These are phyloP conservation scores for Cryptococcus sp. DNA, from an alignment of 1,284 basidiomycete species.

Conservation along the genomic window DNA sequence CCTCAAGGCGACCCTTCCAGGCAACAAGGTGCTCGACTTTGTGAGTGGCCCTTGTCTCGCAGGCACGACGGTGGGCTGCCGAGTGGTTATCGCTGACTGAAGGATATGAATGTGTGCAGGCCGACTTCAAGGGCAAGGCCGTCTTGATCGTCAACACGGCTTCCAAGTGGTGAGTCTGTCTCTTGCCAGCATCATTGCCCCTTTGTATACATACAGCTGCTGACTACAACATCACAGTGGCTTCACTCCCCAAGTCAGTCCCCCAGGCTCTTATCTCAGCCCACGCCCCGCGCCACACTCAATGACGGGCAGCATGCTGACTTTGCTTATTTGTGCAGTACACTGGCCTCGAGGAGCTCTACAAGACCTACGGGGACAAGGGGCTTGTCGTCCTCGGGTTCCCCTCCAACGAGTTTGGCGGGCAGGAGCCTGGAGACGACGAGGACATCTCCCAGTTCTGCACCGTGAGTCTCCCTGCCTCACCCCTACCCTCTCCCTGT, in stretches of 20 bases:
- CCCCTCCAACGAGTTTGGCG: slow-evolving; percentile 55
- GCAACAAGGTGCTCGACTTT: slow-evolving; percentile 42
- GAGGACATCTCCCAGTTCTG: slow-evolving; percentile 57
- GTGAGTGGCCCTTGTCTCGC: slow-evolving; percentile 20
- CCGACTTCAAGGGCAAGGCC: slow-evolving; percentile 53
- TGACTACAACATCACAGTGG: slow-evolving; percentile 21
- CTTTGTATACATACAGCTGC: too few species aligned
- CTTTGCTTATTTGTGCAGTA: slow-evolving; percentile 40
- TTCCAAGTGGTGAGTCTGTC: slow-evolving; percentile 49
- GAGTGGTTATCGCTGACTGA: neutral
- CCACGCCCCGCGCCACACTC: neutral
- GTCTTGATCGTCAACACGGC: slow-evolving; percentile 57
- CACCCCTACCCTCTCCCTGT: neutral
- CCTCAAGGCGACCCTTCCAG: slow-evolving; percentile 48
- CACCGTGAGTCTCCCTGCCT: slow-evolving; percentile 35
- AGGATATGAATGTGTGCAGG: slow-evolving; percentile 10
- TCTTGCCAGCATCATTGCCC: slow-evolving; percentile 5
- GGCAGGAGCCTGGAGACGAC: slow-evolving; percentile 71
- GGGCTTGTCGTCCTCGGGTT: slow-evolving; percentile 54
- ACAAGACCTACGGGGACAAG: slow-evolving; percentile 53
- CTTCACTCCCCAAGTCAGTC: slow-evolving; percentile 43
- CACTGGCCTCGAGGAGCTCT: slow-evolving; percentile 53
- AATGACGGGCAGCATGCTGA: neutral
- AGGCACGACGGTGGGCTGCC: neutral
- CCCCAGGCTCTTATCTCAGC: too few species aligned